These are phyloP conservation scores for Patellifolia procumbens DNA, from an alignment of 179 eudicot species.

Conservation along the genomic window DNA sequence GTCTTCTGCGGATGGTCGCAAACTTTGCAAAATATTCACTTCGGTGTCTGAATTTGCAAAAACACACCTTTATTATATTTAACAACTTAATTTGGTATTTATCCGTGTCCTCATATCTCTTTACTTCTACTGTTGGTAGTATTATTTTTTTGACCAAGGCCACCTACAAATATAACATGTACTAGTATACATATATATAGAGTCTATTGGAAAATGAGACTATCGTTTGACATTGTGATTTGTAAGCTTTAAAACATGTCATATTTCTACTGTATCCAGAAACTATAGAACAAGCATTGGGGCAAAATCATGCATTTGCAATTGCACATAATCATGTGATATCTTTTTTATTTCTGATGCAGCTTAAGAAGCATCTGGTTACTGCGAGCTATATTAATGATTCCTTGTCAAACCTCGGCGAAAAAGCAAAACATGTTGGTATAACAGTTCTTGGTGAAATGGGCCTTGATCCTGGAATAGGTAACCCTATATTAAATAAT, in stretches of 20 bases:
- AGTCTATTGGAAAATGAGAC: background rate
- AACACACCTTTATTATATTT: background rate
- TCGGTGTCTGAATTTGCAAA: background rate
- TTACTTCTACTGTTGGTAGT: background rate
- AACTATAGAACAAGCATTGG: background rate
- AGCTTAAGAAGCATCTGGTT: conserved; percentile 81
- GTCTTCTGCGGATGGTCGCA: background rate
- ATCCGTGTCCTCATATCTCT: background rate
- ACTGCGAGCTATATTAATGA: conserved; percentile 94
- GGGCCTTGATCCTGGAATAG: conserved; percentile 99
- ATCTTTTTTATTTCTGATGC: conserved; percentile 35
- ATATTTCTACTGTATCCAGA: background rate
- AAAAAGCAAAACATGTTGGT: conserved; percentile 69
- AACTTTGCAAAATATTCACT: background rate
- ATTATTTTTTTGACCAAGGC: background rate
- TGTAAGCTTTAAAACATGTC: background rate
- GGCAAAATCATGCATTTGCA: background rate
- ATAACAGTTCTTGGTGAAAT: conserved; percentile 91
- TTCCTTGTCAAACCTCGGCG: conserved; percentile 71
- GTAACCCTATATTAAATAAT: conserved; percentile 34
- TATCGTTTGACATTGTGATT: background rate
- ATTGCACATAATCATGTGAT: background rate
- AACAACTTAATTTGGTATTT: background rate
- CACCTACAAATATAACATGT: background rate
- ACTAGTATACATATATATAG: background rate